Evolutionary conservation across 78 protist species (phyloP).

Genomic region (Tieghemostelium lacteum): DNA sequence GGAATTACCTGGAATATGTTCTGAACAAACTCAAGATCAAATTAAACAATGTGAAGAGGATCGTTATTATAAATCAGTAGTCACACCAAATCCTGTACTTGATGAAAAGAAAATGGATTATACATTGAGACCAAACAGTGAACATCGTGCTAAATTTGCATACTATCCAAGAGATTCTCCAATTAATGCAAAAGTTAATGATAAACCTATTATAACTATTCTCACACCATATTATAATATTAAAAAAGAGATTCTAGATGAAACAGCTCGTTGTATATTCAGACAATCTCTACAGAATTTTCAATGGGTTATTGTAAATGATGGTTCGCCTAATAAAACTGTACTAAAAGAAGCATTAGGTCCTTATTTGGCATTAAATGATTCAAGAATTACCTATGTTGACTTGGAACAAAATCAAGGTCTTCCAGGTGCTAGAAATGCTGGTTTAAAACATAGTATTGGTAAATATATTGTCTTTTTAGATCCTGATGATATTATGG

Average conservation of each 20-base stretch:
- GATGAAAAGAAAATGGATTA: slow-evolving; percentile 55
- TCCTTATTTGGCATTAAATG: not conserved
- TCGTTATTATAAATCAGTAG: not conserved
- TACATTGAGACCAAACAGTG: slow-evolving; percentile 7
- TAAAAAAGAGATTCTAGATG: slow-evolving; percentile 9
- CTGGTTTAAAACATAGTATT: slow-evolving; percentile 15
- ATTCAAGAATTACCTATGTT: slow-evolving; percentile 10
- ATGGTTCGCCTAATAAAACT: slow-evolving; percentile 64
- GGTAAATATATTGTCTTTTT: slow-evolving; percentile 46
- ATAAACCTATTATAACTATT: slow-evolving; percentile 33
- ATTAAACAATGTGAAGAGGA: slow-evolving; percentile 25
- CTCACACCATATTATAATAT: slow-evolving; percentile 55
- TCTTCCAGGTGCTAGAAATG: slow-evolving; percentile 70
- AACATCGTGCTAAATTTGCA: slow-evolving; percentile 3
- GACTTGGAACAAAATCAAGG: slow-evolving; percentile 34
- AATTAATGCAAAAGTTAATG: not conserved
- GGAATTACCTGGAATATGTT: not conserved
- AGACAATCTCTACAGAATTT: slow-evolving; percentile 49
- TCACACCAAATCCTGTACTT: slow-evolving; percentile 46
- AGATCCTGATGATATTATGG: slow-evolving; percentile 75
- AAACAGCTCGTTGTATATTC: slow-evolving; percentile 18
- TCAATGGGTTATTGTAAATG: slow-evolving; percentile 62
- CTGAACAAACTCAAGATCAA: not conserved
- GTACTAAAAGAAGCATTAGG: not conserved
- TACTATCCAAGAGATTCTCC: slow-evolving; percentile 3